Conservation (phyloP, 495 filamentous ascomycete genomes). For the Xeromyces bisporus region DNA sequence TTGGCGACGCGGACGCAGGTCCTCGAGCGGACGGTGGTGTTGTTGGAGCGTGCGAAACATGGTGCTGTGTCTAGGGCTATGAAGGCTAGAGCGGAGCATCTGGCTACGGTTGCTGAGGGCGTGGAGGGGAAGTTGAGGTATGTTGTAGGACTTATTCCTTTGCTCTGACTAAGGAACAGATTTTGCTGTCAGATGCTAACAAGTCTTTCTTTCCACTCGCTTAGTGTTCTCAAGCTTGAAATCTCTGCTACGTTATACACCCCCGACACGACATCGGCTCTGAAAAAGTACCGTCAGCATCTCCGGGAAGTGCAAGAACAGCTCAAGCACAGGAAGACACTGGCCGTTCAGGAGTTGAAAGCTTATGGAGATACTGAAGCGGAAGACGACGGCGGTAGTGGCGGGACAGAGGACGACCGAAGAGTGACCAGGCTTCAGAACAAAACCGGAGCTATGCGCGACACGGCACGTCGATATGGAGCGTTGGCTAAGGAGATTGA, state of each 20-base stretch:
- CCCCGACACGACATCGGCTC: constrained; percentile 36
- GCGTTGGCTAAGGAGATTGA: constrained; percentile 35
- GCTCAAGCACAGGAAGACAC: constrained; percentile 27
- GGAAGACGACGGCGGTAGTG: constrained; percentile 2
- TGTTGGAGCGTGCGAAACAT: constrained; percentile 46
- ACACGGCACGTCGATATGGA: constrained; percentile 44
- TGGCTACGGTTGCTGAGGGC: constrained; percentile 41
- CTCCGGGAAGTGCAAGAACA: constrained; percentile 32
- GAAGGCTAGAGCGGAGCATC: constrained; percentile 36
- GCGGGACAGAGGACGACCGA: constrained; percentile 5
- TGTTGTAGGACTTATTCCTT: no score
- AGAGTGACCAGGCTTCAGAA: no score
- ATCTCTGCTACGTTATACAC: constrained; percentile 35
- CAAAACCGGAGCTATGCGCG: constrained; percentile 32
- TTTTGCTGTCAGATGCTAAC: constrained; percentile 14
- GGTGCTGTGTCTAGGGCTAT: constrained; percentile 41
- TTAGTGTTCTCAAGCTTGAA: constrained; percentile 26
- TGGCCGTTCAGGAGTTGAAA: constrained; percentile 32
- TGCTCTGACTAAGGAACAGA: not conserved
- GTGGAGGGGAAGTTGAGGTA: constrained; percentile 35
- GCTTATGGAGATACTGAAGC: constrained; percentile 33
- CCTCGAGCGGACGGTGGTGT: constrained; percentile 23
- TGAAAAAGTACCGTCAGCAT: constrained; percentile 37
- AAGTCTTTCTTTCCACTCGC: constrained; percentile 10
- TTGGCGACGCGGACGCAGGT: constrained; percentile 16